phyloP scores from a whole-genome alignment of 495 filamentous ascomycete species.

The Glutinoglossum americanum region DNA sequence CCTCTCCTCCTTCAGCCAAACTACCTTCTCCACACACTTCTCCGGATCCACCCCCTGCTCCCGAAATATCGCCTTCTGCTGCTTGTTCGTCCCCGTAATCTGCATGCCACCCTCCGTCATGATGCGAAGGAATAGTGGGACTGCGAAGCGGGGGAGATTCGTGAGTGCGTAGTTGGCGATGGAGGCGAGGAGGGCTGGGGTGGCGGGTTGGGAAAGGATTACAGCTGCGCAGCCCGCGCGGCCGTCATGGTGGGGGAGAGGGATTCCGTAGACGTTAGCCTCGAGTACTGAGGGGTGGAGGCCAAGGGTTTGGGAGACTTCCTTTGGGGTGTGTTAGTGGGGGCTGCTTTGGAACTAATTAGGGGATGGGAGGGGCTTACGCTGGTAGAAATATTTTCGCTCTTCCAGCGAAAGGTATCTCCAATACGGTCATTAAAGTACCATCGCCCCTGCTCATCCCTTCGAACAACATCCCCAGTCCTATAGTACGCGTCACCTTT shows the following conservation, averaged over 20 bases:
- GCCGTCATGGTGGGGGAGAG: conserved; percentile 66
- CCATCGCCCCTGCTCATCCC: conserved; percentile 48
- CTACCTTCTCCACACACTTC: conserved; percentile 33
- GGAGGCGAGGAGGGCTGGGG: conserved; percentile 29
- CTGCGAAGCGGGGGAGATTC: conserved; percentile 47
- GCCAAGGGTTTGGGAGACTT: conserved; percentile 56
- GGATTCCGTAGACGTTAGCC: conserved; percentile 76
- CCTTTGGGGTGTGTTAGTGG: conserved; percentile 13
- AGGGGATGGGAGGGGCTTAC: not conserved
- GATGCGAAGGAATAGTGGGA: conserved; percentile 57
- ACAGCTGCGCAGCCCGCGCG: conserved; percentile 67
- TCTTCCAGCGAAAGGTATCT: conserved; percentile 92
- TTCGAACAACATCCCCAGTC: conserved; percentile 60
- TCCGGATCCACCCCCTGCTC: conserved; percentile 49
- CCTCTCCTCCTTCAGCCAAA: conserved; percentile 33
- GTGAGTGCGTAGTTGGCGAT: conserved; percentile 35
- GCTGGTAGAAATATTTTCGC: conserved; percentile 74
- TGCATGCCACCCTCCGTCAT: conserved; percentile 27
- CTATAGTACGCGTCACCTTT: conserved; percentile 80
- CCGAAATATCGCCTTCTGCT: conserved; percentile 55
- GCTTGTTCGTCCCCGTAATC: conserved; percentile 70
- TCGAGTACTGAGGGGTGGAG: conserved; percentile 44
- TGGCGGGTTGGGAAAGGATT: conserved; percentile 46
- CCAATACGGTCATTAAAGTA: conserved; percentile 83
- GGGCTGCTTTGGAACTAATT: not conserved